Base-by-base conservation (phyloP, 805 yeast species). In the Vanderwaltozyma tropicalis region DNA sequence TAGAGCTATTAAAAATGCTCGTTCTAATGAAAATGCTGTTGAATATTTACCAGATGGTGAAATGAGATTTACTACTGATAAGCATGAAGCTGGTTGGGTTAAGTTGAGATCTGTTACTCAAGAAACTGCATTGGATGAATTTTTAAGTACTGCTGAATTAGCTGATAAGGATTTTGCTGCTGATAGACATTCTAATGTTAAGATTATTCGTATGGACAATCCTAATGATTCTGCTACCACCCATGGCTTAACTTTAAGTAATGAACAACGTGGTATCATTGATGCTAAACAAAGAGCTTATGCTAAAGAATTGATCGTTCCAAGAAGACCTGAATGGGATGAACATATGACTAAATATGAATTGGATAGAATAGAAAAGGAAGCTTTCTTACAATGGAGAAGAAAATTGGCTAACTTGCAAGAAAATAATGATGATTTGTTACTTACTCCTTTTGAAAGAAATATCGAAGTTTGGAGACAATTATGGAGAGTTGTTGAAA, bases 391-490 rank as follows among this genome's bases (percentile, higher is more conserved):
- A 52, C 80, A 83, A 22, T 92, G 99, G 99, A 76, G 99, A 66
- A 71, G 97, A 55, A 78, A 78, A 35, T 69, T 92, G 43, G 98
- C 98, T 0, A 61, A 71, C 31, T 67, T 92, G 40, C 94, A 88
- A 45, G 95, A 89, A 58, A 73, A 72, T 48, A 76, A 86, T 46
- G 65, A 59, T 14, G 95, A 89, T 59, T 67, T 92, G 51, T 66
- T 88, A 41, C 70, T 92, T 57, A 92, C 98, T 0, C 98, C 98
- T 4, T 92, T 89, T 56, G 98, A 92, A 66, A 77, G 98, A 66
- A 92, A 92, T 59, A 68, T 92, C 46, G 96, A 89, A 68, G 96
- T 92, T 41, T 92, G 98, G 98, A 78, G 92, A 57, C 98, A 92
- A 63, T 67, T 92, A 47, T 92, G 98, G 98, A 75, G 98, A 64